Evolutionary conservation across 768 basidiomycete species (phyloP).

Genomic region (Termitomyces sp.): DNA sequence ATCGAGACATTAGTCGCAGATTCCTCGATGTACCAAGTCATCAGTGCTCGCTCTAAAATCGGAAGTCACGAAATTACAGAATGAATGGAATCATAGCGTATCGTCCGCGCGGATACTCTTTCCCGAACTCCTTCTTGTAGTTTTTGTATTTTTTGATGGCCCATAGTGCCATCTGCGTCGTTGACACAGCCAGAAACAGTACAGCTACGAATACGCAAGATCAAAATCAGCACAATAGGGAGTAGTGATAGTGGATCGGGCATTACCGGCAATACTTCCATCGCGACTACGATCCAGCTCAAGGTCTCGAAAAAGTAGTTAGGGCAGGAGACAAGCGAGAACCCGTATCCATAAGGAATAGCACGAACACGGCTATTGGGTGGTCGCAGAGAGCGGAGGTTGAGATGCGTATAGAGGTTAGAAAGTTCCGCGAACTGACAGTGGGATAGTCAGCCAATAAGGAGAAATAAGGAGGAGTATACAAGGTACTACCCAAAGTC

Average conservation of each 20-base stretch:
- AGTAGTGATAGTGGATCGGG: background rate
- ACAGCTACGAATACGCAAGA: slow-evolving; percentile 33
- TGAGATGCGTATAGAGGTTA: slow-evolving; percentile 81
- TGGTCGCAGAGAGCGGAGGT: slow-evolving; percentile 79
- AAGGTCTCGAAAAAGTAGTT: slow-evolving; percentile 93
- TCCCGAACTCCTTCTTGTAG: slow-evolving; percentile 94
- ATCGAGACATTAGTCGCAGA: background rate
- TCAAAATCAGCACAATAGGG: background rate
- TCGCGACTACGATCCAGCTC: slow-evolving; percentile 64
- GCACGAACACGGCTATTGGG: slow-evolving; percentile 70
- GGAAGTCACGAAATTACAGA: slow-evolving; percentile 27
- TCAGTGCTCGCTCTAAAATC: background rate
- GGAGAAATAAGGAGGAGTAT: background rate
- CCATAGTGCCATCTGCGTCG: slow-evolving; percentile 77
- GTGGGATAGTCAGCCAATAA: background rate
- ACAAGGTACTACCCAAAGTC: slow-evolving; percentile 67
- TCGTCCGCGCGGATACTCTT: slow-evolving; percentile 68
- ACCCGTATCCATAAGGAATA: slow-evolving; percentile 94
- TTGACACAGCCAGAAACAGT: slow-evolving; percentile 59
- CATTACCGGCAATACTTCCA: slow-evolving; percentile 66
- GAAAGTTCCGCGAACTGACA: slow-evolving; percentile 77
- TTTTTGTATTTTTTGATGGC: slow-evolving; percentile 83
- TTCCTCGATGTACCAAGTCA: background rate
- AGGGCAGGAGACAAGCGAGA: slow-evolving; percentile 79
- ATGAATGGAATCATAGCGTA: slow-evolving; percentile 81